phyloP scores from a whole-genome alignment of 1,284 basidiomycete genomes.

The Malassezia vespertilionis region DNA sequence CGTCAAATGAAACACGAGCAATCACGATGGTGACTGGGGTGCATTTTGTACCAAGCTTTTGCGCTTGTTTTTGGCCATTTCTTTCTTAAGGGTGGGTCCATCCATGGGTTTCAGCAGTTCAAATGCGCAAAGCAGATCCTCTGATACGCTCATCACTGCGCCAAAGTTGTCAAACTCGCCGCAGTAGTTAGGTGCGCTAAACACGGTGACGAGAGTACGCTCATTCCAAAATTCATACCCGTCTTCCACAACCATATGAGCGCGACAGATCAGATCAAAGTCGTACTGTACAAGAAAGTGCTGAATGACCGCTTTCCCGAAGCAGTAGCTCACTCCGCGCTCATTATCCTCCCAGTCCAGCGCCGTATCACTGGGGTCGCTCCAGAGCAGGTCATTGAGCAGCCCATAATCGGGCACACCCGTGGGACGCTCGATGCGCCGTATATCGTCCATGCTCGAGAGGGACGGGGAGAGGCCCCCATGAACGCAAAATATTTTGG shows the following conservation, averaged over 20 bases:
- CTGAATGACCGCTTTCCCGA: constrained; percentile 93
- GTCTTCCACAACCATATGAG: constrained; percentile 96
- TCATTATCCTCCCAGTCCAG: constrained; percentile 99
- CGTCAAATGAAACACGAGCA: no score
- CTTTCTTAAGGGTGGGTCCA: constrained; percentile 86
- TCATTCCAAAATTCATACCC: constrained; percentile 99
- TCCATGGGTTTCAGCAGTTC: constrained; percentile 88
- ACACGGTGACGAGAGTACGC: constrained; percentile 91
- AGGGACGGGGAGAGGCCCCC: constrained; percentile 95
- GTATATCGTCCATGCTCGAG: constrained; percentile 97
- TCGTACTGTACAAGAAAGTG: constrained; percentile 74
- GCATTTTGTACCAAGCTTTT: background rate
- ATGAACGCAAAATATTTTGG: constrained; percentile 99
- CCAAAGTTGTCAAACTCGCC: constrained; percentile 98
- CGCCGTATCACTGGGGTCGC: constrained; percentile 93
- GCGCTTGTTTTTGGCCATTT: constrained; percentile 82
- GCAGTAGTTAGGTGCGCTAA: constrained; percentile 85
- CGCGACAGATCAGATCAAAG: constrained; percentile 98
- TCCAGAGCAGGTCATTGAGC: constrained; percentile 95
- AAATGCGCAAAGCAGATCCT: constrained; percentile 93
- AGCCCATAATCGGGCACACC: constrained; percentile 99
- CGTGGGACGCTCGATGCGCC: constrained; percentile 91
- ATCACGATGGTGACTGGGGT: background rate
- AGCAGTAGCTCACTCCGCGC: constrained; percentile 98
- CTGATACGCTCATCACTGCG: constrained; percentile 67